These are phyloP conservation scores for Vanrija sp. DNA, from an alignment of 1,284 basidiomycete genomes.

Conservation along the genomic window DNA sequence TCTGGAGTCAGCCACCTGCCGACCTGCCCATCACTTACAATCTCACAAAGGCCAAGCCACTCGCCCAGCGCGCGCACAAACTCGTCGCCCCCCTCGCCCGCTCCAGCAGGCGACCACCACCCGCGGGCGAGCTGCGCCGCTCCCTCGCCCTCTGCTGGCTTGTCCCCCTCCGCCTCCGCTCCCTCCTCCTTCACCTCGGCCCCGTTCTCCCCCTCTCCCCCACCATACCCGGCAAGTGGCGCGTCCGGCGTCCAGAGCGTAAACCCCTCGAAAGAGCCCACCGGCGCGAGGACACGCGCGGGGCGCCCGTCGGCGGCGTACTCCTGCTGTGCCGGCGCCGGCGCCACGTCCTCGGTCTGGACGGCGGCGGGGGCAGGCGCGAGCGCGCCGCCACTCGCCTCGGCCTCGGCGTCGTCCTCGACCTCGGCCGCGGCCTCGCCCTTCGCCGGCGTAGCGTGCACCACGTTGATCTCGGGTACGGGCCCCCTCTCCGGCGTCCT, in stretches of 20 bases:
- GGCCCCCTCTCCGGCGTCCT: background rate
- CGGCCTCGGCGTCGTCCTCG: conserved; percentile 1
- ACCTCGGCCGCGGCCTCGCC: background rate
- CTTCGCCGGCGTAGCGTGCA: background rate
- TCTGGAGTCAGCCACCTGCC: conserved; percentile 4
- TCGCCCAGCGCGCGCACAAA: conserved; percentile 43
- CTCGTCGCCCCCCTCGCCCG: conserved; percentile 45
- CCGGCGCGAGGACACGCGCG: conserved; percentile 25
- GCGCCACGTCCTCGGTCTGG: background rate
- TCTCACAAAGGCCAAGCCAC: conserved; percentile 38
- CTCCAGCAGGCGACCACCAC: conserved; percentile 42
- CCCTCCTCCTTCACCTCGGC: conserved; percentile 9
- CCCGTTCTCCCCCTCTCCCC: conserved; percentile 27
- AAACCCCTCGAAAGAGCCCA: conserved; percentile 25
- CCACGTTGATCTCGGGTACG: background rate
- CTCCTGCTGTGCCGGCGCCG: background rate
- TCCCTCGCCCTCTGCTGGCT: background rate
- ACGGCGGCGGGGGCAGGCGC: background rate
- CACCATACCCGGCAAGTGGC: conserved; percentile 32
- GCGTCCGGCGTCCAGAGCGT: conserved; percentile 43
- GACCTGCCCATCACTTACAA: conserved; percentile 33
- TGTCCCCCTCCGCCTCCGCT: background rate
- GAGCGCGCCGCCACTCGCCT: conserved; percentile 12
- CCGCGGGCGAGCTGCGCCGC: conserved; percentile 1
- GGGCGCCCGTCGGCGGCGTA: background rate